Conservation (phyloP, 108 stramenopile species). For the Fragilariopsis cylindrus region DNA sequence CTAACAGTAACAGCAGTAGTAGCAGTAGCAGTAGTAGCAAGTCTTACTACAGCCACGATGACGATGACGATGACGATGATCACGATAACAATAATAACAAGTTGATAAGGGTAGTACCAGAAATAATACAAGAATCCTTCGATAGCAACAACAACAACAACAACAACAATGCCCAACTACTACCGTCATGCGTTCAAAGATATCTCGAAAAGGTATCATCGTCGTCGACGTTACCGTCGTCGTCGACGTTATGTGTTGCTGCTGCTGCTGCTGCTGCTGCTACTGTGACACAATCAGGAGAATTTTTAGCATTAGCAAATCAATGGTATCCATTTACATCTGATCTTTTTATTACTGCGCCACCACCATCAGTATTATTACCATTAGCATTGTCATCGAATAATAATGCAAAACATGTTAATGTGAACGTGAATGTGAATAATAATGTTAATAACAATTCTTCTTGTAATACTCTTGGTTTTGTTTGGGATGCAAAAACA, state of each 20-base stretch:
- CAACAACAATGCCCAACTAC: not conserved
- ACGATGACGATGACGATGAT: not conserved
- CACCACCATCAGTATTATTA: too few species aligned
- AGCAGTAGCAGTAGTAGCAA: not conserved
- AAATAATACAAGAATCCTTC: not conserved
- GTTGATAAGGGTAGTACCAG: too few species aligned
- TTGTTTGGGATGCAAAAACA: constrained; percentile 15
- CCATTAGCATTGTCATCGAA: too few species aligned
- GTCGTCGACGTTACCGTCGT: too few species aligned
- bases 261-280: not conserved
- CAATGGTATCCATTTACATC: constrained; percentile 12
- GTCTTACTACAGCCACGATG: not conserved
- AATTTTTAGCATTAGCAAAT: not conserved
- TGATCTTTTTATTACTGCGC: not conserved
- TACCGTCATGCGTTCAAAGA: too few species aligned
- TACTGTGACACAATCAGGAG: not conserved
- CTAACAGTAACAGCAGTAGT: not conserved
- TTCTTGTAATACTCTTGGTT: not conserved
- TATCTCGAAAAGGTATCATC: too few species aligned
- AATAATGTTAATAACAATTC: too few species aligned
- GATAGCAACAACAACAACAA: not conserved
- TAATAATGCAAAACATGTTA: too few species aligned
- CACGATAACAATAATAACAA: not conserved
- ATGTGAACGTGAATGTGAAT: too few species aligned
- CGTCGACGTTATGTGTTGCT: too few species aligned